Evolutionary conservation across 148 eudicot species (phyloP), one percentile per base, ranked within the genome.

Genomic region (Amaranthus hypochondriacus): DNA sequence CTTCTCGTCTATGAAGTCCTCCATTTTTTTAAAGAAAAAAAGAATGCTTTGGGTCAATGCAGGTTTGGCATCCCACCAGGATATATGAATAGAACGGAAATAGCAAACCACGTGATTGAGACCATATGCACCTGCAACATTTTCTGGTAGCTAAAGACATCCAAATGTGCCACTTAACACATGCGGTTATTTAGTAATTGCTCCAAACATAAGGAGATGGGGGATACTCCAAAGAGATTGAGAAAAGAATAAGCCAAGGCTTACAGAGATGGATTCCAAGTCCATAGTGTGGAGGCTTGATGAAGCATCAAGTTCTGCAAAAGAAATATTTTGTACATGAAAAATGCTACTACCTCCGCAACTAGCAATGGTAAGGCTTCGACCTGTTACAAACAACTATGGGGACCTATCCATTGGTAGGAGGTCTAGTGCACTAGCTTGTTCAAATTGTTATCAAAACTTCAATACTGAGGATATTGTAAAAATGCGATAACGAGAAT

Each of bases 221-320:
- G 66, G 43, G 59, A 58, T 48, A n/a, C 52, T 49, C 44, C 46
- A 28, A 67, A 12, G 72, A 42, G 0, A 66, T 50, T 12, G 64
- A 46, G 46, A 52, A 8, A 3, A 57, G 48, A 56, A 56, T 4
- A 47, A 39, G 77, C 78, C 51, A 58, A 48, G 18, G 78, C 66
- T 75, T 68, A 68, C 78, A 57, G 64, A 75, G 48, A 75, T 66
- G 59, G 66, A 67, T 58, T 44, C 48, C 78, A 75, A 68, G 28
- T 67, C 48, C 56, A 61, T 48, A 11, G 72, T 44, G 44, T 39
- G 54, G 59, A 75, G 72, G 59, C 72, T 75, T 73, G 72, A 18
- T 18, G 18, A 75, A 57, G 78, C 65, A 58, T 49, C 56, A 75
- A 49, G 51, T 58, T 75, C 78, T 68, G 78, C 59, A 68, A 75